These are phyloP conservation scores for Penicillium sp. DNA, from an alignment of 2,329 filamentous ascomycete genomes.

Conservation along the genomic window DNA sequence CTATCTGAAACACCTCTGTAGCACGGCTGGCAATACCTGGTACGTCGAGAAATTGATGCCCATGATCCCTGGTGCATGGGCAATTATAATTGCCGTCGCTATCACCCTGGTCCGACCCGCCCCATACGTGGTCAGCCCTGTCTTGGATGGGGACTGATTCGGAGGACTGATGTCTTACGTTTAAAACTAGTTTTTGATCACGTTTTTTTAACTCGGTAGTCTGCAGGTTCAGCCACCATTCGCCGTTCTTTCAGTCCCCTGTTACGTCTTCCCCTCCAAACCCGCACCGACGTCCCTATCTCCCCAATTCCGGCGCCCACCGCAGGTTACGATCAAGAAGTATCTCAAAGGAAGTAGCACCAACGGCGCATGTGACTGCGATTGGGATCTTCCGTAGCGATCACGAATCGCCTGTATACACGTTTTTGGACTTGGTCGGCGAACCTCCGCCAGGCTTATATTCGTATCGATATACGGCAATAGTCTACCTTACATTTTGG, in stretches of 20 bases:
- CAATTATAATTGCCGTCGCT: neutral
- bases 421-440: neutral
- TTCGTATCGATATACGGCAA: neutral
- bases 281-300: conserved; percentile 8
- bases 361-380: neutral
- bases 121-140: neutral
- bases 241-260: conserved; percentile 17
- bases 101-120: neutral
- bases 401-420: neutral
- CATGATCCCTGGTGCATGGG: neutral
- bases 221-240: conserved; percentile 16
- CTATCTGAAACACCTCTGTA: conserved; percentile 19
- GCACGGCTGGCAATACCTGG: conserved; percentile 5
- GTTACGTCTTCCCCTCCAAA: conserved; percentile 20
- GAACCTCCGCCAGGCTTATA: neutral
- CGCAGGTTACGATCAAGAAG: neutral
- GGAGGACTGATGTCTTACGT: conserved; percentile 13
- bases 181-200: conserved; percentile 10
- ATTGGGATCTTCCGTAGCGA: neutral
- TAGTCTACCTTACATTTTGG: neutral
- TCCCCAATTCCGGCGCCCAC: neutral
- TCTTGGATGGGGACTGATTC: conserved; percentile 1
- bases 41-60: conserved; percentile 6
- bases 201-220: conserved; percentile 14
- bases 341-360: neutral